Percentiles rank a stretch among this genome's conserved stretches.
These are phyloP conservation scores for Durio zibethinus DNA, from an alignment of 345 rosid species.

Conservation along the genomic window DNA sequence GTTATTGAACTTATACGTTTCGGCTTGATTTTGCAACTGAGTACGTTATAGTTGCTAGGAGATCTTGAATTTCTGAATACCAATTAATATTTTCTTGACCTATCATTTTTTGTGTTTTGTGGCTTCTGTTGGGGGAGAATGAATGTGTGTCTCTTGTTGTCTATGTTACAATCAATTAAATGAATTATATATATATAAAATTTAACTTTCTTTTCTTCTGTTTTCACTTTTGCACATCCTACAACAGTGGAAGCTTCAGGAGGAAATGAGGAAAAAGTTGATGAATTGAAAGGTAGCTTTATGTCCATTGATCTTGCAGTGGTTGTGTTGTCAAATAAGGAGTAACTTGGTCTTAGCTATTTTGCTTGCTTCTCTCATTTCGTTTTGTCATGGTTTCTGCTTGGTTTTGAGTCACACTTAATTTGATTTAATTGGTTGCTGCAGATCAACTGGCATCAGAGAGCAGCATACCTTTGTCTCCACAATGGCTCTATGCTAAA, in stretches of 20 bases:
- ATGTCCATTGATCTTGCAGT: background rate
- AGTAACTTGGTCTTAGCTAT: background rate
- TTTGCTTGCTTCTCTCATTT: background rate
- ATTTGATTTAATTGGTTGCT: conserved; percentile 13
- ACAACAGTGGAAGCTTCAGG: conserved; percentile 38
- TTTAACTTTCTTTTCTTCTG: background rate
- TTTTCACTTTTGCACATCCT: conserved; percentile 9
- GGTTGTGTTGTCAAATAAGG: background rate
- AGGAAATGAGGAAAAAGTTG: conserved; percentile 38
- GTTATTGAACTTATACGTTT: background rate
- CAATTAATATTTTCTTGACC: background rate
- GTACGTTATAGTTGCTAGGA: background rate
- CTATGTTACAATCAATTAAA: background rate
- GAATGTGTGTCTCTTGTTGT: background rate
- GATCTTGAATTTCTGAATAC: background rate
- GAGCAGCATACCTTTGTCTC: conserved; percentile 87
- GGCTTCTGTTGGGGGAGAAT: background rate
- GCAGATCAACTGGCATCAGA: conserved; percentile 68
- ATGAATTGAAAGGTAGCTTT: conserved; percentile 48
- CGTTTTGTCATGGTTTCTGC: background rate
- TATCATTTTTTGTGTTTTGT: background rate
- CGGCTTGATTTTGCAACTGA: background rate
- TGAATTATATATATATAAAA: background rate
- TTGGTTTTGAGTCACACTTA: background rate
- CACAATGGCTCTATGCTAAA: conserved; percentile 90